A percentile compares a stretch with the other conserved stretches of the same genome.
Conservation (phyloP, 768 basidiomycete species). For the Boletus barrowsii region DNA sequence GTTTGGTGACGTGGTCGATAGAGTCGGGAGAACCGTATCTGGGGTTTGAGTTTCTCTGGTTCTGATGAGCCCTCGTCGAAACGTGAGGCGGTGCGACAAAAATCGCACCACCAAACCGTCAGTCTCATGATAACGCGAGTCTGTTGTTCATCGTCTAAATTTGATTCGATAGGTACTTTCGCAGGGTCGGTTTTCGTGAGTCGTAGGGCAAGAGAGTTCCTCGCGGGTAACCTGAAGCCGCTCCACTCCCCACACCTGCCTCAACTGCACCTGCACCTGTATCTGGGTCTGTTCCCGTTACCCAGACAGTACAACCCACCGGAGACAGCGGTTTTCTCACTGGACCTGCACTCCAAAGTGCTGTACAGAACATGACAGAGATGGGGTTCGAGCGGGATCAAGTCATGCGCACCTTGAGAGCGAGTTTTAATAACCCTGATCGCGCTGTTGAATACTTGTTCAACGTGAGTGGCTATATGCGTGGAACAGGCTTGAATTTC, state of each 20-base stretch:
- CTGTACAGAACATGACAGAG: conserved; percentile 81
- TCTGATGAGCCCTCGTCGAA: conserved; percentile 2
- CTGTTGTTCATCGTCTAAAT: no score
- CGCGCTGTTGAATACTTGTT: conserved; percentile 98
- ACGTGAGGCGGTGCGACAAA: background rate
- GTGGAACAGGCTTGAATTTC: conserved; percentile 1
- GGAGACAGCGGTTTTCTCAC: conserved; percentile 63
- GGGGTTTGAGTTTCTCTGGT: conserved; percentile 69
- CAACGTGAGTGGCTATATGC: conserved; percentile 53
- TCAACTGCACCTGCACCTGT: conserved; percentile 29
- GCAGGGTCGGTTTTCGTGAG: no score
- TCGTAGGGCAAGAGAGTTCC: no score
- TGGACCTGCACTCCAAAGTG: conserved; percentile 70
- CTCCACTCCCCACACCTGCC: conserved; percentile 34
- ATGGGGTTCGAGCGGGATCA: conserved; percentile 93
- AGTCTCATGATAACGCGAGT: no score
- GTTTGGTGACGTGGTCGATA: conserved; percentile 74
- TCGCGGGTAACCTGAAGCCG: conserved; percentile 31
- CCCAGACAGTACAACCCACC: conserved; percentile 30
- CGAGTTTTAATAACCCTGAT: conserved; percentile 96
- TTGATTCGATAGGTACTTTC: no score
- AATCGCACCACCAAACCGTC: no score
- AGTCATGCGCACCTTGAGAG: conserved; percentile 80
- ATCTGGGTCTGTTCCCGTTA: conserved; percentile 23
- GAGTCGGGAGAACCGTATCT: conserved; percentile 70